Percentiles rank a stretch among this genome's conserved stretches.
Conservation (phyloP, 2,329 filamentous ascomycete species). For the Xylariaceae sp. region DNA sequence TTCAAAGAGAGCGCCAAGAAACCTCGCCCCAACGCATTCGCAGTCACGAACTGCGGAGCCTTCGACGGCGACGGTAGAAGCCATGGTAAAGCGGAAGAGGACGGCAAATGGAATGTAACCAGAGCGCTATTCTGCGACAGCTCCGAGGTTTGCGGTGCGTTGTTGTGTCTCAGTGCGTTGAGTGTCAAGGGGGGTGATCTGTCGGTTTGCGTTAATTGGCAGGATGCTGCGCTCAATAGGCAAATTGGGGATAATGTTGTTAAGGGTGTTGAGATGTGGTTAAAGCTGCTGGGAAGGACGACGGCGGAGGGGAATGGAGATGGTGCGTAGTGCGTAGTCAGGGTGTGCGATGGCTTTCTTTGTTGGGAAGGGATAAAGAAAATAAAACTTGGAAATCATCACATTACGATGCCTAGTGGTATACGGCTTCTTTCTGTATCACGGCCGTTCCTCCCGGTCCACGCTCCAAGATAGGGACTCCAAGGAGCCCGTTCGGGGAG, state of each 20-base stretch:
- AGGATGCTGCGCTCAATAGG: slow-evolving; percentile 22
- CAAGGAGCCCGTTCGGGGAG: no score
- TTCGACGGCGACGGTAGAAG: slow-evolving; percentile 27
- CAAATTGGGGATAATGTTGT: slow-evolving; percentile 19
- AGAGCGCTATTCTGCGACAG: slow-evolving; percentile 21
- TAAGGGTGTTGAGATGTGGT: slow-evolving; percentile 21
- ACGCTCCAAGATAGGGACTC: no score
- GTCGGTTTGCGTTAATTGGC: slow-evolving; percentile 23
- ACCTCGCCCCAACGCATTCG: slow-evolving; percentile 31
- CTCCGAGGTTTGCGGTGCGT: slow-evolving; percentile 20
- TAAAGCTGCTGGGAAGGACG: slow-evolving; percentile 9
- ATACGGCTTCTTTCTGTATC: no score
- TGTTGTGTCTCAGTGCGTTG: slow-evolving; percentile 18
- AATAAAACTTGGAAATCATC: no score
- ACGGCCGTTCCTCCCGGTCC: no score
- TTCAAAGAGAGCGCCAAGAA: slow-evolving; percentile 27
- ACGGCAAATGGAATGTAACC: slow-evolving; percentile 15
- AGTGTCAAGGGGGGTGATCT: slow-evolving; percentile 17
- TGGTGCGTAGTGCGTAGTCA: not conserved
- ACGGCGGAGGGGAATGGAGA: not conserved
- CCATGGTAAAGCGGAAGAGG: not conserved
- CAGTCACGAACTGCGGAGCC: slow-evolving; percentile 37
- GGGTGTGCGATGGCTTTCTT: no score
- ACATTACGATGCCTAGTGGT: no score
- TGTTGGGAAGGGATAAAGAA: no score